Evolutionary conservation across 2,329 filamentous ascomycete genomes (phyloP).

Genomic region (Ascochyta rabiei): DNA sequence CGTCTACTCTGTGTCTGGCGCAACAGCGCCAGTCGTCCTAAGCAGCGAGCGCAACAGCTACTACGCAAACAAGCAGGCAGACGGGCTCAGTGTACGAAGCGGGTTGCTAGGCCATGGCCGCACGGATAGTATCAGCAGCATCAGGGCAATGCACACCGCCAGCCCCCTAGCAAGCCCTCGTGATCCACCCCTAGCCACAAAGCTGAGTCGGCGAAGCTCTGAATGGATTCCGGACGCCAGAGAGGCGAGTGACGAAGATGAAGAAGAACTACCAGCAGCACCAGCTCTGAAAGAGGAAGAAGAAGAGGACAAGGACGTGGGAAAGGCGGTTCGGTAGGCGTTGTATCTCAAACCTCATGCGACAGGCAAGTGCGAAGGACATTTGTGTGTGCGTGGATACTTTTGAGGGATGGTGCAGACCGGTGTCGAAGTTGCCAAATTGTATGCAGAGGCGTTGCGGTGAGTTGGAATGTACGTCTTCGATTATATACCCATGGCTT

Average conservation of each 20-base stretch:
- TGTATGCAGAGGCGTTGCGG: slow-evolving; percentile 12
- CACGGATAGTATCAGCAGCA: slow-evolving; percentile 81
- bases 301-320: slow-evolving; percentile 2
- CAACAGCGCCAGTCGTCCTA: slow-evolving; percentile 64
- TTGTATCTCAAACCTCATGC: not conserved
- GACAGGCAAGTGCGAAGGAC: not conserved
- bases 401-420: not conserved
- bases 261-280: slow-evolving; percentile 19
- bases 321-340: not conserved
- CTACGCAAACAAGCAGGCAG: slow-evolving; percentile 64
- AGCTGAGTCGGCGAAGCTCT: slow-evolving; percentile 41
- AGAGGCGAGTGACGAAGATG: slow-evolving; percentile 37
- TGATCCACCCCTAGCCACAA: slow-evolving; percentile 41
- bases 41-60: slow-evolving; percentile 84
- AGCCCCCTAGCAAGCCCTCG: slow-evolving; percentile 67
- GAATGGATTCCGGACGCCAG: slow-evolving; percentile 44
- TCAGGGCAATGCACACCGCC: slow-evolving; percentile 57
- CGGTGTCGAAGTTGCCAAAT: slow-evolving; percentile 4
- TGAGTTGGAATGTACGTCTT: slow-evolving; percentile 1
- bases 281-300: not conserved
- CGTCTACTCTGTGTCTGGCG: slow-evolving; percentile 78
- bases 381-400: not conserved
- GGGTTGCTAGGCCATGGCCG: slow-evolving; percentile 77
- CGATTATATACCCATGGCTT: slow-evolving; percentile 19
- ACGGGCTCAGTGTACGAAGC: slow-evolving; percentile 79